Conservation (phyloP, 129 eudicot species). For the Pseudognaphalium luteoalbum region DNA sequence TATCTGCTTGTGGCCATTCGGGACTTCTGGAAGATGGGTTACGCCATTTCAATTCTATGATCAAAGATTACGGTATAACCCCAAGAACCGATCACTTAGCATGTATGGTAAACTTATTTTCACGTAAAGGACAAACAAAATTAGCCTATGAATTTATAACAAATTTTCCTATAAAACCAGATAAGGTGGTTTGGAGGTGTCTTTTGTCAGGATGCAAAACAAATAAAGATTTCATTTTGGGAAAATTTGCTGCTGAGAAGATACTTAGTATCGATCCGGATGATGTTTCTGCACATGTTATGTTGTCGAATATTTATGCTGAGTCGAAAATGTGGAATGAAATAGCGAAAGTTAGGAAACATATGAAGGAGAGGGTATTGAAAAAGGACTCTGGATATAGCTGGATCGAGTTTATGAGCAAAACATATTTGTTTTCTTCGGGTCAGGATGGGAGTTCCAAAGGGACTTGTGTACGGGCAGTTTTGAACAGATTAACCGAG, state of each 20-base stretch:
- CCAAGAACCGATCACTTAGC: slow-evolving; percentile 73
- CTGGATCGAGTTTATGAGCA: slow-evolving; percentile 58
- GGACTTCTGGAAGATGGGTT: slow-evolving; percentile 65
- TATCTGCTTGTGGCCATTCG: slow-evolving; percentile 75
- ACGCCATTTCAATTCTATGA: slow-evolving; percentile 49
- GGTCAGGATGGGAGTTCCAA: slow-evolving; percentile 25
- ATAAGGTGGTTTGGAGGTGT: slow-evolving; percentile 81
- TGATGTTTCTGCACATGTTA: slow-evolving; percentile 62
- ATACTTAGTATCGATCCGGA: slow-evolving; percentile 65
- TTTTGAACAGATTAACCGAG: slow-evolving; percentile 46
- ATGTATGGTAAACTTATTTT: slow-evolving; percentile 65
- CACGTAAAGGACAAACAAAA: slow-evolving; percentile 59
- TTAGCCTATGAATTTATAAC: slow-evolving; percentile 56
- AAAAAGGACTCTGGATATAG: slow-evolving; percentile 68
- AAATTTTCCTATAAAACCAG: slow-evolving; percentile 36
- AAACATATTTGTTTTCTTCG: slow-evolving; percentile 46
- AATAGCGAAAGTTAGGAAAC: slow-evolving; percentile 47
- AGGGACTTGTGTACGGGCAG: slow-evolving; percentile 21
- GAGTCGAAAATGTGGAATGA: slow-evolving; percentile 63
- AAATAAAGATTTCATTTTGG: slow-evolving; percentile 50
- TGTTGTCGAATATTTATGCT: slow-evolving; percentile 72
- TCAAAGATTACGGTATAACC: slow-evolving; percentile 36
- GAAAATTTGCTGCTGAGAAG: slow-evolving; percentile 59
- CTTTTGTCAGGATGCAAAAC: slow-evolving; percentile 66
- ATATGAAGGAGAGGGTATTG: slow-evolving; percentile 55